Conservation (phyloP, 2,329 filamentous ascomycete genomes). For the Colletotrichum orbiculare region DNA sequence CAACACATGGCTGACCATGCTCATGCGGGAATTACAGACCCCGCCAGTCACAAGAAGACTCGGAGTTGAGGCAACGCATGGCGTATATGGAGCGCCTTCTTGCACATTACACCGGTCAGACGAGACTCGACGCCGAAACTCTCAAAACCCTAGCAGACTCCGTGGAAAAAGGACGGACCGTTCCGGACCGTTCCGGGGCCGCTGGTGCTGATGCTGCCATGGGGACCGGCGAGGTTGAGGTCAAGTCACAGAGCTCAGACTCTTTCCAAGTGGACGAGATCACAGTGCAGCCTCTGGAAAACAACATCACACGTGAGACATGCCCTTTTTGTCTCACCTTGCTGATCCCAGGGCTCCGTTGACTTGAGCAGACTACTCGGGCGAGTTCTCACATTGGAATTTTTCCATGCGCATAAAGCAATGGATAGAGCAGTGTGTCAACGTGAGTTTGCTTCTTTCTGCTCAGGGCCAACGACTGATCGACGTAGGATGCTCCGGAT, state of each 20-base stretch:
- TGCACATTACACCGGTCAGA: constrained; percentile 58
- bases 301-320: constrained; percentile 53
- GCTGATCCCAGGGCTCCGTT: background rate
- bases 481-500: constrained; percentile 25
- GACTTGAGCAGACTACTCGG: constrained; percentile 56
- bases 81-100: constrained; percentile 58
- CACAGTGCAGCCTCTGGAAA: constrained; percentile 53
- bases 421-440: constrained; percentile 57
- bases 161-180: constrained; percentile 47
- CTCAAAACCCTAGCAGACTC: constrained; percentile 56
- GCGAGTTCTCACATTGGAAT: constrained; percentile 65
- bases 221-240: constrained; percentile 24
- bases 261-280: constrained; percentile 40
- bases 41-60: constrained; percentile 30
- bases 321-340: background rate
- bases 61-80: constrained; percentile 38
- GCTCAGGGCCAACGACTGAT: background rate
- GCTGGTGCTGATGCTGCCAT: constrained; percentile 2
- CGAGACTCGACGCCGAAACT: constrained; percentile 53
- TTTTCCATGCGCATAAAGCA: constrained; percentile 63
- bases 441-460: constrained; percentile 39
- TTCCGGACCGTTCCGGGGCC: constrained; percentile 6
- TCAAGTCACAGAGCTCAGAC: constrained; percentile 29
- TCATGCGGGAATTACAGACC: constrained; percentile 8
- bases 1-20: constrained; percentile 33